Conservation (phyloP, 2,329 filamentous ascomycete species). For the Albifimbria verrucaria region DNA sequence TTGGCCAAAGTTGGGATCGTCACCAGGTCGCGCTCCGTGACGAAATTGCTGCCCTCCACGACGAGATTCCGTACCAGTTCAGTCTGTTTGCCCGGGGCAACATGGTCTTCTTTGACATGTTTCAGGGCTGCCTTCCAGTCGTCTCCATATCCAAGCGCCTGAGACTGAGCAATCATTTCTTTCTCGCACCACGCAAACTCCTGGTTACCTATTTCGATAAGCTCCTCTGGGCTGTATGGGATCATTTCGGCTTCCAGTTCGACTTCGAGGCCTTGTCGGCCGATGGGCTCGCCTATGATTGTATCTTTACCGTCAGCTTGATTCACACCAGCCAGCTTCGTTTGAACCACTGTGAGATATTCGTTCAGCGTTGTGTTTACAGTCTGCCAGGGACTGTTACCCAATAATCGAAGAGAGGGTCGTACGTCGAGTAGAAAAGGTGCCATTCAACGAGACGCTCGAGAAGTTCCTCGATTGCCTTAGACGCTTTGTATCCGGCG, state of each 20-base stretch:
- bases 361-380: conserved; percentile 30
- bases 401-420: conserved; percentile 54
- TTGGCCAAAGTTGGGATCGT: conserved; percentile 49
- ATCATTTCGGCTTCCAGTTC: conserved; percentile 53
- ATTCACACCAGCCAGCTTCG: conserved; percentile 39
- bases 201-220: conserved; percentile 43
- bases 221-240: conserved; percentile 51
- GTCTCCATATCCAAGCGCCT: conserved; percentile 39
- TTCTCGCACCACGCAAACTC: conserved; percentile 51
- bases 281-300: conserved; percentile 54
- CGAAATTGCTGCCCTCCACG: conserved; percentile 45
- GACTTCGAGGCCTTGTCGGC: conserved; percentile 42
- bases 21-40: conserved; percentile 47
- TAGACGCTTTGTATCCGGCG: conserved; percentile 42
- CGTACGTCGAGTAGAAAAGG: conserved; percentile 47
- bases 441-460: conserved; percentile 40
- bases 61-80: conserved; percentile 46
- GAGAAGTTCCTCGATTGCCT: conserved; percentile 33
- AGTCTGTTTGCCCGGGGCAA: conserved; percentile 47
- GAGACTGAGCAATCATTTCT: conserved; percentile 48
- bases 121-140: conserved; percentile 50
- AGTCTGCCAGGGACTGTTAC: conserved; percentile 36
- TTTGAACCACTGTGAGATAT: conserved; percentile 30
- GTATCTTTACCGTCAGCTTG: conserved; percentile 38
- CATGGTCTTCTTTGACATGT: conserved; percentile 49